Evolutionary conservation across 345 rosid genomes (phyloP), one percentile per base, ranked within the genome.

Genomic region (Syzygium grande): DNA sequence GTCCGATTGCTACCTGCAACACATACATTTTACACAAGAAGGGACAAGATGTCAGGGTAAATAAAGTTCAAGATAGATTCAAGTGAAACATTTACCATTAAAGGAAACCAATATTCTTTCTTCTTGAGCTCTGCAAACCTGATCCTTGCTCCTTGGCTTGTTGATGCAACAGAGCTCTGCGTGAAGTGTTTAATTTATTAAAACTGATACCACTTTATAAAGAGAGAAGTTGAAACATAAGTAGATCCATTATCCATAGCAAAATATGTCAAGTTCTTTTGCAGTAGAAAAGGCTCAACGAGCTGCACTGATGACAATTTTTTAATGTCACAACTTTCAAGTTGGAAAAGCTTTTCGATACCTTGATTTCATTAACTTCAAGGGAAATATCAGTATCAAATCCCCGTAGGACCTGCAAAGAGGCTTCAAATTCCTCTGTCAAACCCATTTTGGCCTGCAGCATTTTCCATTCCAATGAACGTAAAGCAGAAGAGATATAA

Each of bases 311-410:
- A 65, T 7, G 78, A 30, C 78, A 30, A 29, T 65, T 65, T 65
- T 29, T 7, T 15, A 65, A 15, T 9, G 3, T 30, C 19, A 65
- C 41, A 29, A 30, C 43, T 41, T 65, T 29, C 22, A 65, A 29
- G 78, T 29, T 65, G 78, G 78, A 29, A 85, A 29, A 43, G 52
- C 29, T 52, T 78, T 80, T 84, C 84, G 63, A 86, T 92, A 96
- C 99, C 99, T 96, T 96, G 92, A 98, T 96, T 90, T 98, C 99
- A 91, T 96, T 92, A 77, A 95, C 96, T 90, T 98, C 99, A 90
- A 91, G 25, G 22, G 97, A 91, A 88, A 96, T 96, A 87, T 98
- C 99, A 41, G 98, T 93, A 68, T 94, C 98, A 90, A 94, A 98
- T n/a, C 99, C 99, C 84, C 98, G 96, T 87, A 98, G 93, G 88